Conservation (phyloP, 805 yeast species). For the Suhomyces xylopsoci region DNA sequence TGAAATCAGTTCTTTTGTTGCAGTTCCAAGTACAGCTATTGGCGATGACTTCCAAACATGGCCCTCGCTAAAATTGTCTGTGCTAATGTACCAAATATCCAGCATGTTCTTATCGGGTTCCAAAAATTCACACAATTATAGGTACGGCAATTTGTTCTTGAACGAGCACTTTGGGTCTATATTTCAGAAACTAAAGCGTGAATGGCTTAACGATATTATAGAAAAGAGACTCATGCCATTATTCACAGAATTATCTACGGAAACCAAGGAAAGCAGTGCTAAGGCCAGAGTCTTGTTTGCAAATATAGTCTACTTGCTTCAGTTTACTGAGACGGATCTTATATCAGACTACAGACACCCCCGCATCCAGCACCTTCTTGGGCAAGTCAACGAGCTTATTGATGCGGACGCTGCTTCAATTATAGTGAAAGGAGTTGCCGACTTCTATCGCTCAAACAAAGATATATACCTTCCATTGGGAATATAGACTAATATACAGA, state of each 20-base stretch:
- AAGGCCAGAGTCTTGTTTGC: slow-evolving; percentile 17
- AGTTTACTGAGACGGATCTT: slow-evolving; percentile 10
- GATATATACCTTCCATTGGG: slow-evolving; percentile 18
- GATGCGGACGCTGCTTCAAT: neutral
- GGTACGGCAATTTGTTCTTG: slow-evolving; percentile 21
- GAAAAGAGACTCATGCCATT: neutral
- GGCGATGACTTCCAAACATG: slow-evolving; percentile 5
- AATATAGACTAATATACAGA: neutral
- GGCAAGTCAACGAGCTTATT: neutral
- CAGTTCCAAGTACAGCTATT: neutral
- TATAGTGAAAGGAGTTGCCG: slow-evolving; percentile 9
- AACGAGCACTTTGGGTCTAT: slow-evolving; percentile 12
- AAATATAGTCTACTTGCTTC: slow-evolving; percentile 20
- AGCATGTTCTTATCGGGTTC: neutral
- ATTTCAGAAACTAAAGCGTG: slow-evolving; percentile 28
- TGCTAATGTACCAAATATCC: slow-evolving; percentile 13
- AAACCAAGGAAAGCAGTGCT: neutral
- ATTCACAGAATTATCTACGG: neutral
- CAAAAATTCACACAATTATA: slow-evolving; percentile 1
- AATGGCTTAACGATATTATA: slow-evolving; percentile 20
- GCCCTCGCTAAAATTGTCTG: slow-evolving; percentile 18
- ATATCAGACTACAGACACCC: neutral
- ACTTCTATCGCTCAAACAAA: slow-evolving; percentile 28
- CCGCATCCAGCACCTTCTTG: neutral
- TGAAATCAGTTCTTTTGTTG: neutral